Percentiles rank a stretch among this genome's conserved stretches.
Conservation (phyloP, 371 early-diverging fungal species). For the Funneliformis caledonium region DNA sequence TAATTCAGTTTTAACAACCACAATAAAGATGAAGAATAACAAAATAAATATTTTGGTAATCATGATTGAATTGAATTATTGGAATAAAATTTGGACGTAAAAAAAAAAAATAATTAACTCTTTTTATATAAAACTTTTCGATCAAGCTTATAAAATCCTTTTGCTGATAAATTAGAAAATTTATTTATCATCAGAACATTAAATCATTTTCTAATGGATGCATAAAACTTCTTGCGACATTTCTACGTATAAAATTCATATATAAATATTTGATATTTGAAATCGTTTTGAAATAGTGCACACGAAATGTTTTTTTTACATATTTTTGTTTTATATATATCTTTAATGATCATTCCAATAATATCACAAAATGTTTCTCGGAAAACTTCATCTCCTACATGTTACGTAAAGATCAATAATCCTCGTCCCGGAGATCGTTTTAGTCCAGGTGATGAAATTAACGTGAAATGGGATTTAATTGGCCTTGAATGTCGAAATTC, state of each 20-base stretch:
- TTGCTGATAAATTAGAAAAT: too few species aligned
- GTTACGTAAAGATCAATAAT: conserved; percentile 16
- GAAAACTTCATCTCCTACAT: neutral
- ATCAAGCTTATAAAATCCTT: too few species aligned
- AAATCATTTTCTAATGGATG: too few species aligned
- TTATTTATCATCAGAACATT: too few species aligned
- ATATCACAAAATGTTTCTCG: neutral
- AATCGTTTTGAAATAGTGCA: too few species aligned
- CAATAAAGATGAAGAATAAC: neutral
- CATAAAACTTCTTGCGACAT: too few species aligned
- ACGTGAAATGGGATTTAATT: neutral
- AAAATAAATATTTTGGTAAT: neutral
- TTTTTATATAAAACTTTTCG: too few species aligned
- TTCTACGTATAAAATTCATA: too few species aligned
- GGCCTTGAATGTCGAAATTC: neutral
- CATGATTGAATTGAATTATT: neutral
- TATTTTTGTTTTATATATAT: neutral
- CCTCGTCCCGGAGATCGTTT: neutral
- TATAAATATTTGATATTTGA: too few species aligned
- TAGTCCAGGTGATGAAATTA: conserved; percentile 19
- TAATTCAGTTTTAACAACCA: too few species aligned
- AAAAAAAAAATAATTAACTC: too few species aligned
- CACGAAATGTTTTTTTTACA: neutral
- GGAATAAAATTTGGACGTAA: neutral
- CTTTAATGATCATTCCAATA: too few species aligned